Conservation (phyloP, 129 eudicot species). For the Tagetes patula region DNA sequence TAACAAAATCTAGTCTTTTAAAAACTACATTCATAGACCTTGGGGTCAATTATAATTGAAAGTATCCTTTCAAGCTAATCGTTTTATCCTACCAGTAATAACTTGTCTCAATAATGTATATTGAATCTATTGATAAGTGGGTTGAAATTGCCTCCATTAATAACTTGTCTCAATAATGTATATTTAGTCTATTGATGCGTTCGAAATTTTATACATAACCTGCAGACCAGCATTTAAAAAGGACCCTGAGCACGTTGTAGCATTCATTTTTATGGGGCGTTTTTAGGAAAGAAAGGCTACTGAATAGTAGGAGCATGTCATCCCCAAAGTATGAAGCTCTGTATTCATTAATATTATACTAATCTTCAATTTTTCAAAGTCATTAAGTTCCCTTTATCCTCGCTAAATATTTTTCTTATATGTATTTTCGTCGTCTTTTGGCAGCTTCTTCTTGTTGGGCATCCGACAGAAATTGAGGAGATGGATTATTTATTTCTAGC, state of each 20-base stretch:
- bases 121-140: background rate
- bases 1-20: no score
- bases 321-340: constrained; percentile 51
- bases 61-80: background rate
- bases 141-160: background rate
- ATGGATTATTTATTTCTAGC: constrained; percentile 71
- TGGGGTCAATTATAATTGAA: no score
- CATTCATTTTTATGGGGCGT: constrained; percentile 57
- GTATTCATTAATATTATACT: background rate
- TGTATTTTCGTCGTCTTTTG: constrained; percentile 7
- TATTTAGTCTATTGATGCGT: constrained; percentile 11
- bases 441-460: constrained; percentile 56
- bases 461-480: constrained; percentile 55
- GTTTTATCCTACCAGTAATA: no score
- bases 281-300: constrained; percentile 62
- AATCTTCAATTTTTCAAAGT: background rate
- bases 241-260: constrained; percentile 69
- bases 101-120: no score
- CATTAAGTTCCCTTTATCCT: background rate
- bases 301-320: constrained; percentile 60
- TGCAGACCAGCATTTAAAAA: constrained; percentile 69
- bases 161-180: background rate
- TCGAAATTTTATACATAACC: constrained; percentile 12
- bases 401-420: background rate
- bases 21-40: no score